Base-by-base conservation (phyloP, 768 basidiomycete species). In the Dacryopinax primogenitus region DNA sequence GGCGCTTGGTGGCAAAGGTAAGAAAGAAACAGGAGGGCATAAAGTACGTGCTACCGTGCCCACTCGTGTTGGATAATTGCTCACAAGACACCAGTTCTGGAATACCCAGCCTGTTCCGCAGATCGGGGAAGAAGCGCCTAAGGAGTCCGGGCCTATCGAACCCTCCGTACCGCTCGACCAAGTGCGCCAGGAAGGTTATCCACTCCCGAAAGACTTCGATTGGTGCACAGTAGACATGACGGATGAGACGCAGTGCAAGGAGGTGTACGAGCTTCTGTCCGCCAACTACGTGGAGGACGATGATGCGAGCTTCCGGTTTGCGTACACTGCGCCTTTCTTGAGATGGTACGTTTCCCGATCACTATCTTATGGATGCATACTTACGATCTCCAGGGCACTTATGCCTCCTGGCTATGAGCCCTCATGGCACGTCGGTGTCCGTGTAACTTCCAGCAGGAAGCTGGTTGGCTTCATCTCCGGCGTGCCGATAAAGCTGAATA, bases 401-500 rank as follows among this genome's bases (percentile, higher is more conserved):
- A 90, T 85, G 69, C 92, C 94, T 33, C 96, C 96, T 28, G 94
- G 92, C 1, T 98, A 93, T 74, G 78, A 84, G 71, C 86, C 86
- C 68, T 91, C 95, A 74, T 98, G 96, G 96, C 94, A 97, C 73
- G 76, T 98, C 65, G 96, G 94, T 33, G 92, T 99, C 21, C 86
- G 96, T 26, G 92, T 95, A 3, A 82, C 84, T 21, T 86, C 89
- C 12, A 96, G 87, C 70, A 88, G 88, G 74, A 97, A 93, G 74
- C 82, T 99, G 1, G 92, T 99, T 21, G 96, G 91, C 1, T 99
- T 98, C 74, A 97, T 99, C 68, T 88, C 91, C 18, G 96, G 92
- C 39, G 84, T 98, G 26, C 93, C 94, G 2, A 80, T 97, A 66
- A 84, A 82, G 4, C 76, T 97, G 12, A 86, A 88, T n/a, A 88